Evolutionary conservation across 1,284 basidiomycete species (phyloP), one percentile per base, ranked within the genome.

Genomic region (Albatrellus sp.): DNA sequence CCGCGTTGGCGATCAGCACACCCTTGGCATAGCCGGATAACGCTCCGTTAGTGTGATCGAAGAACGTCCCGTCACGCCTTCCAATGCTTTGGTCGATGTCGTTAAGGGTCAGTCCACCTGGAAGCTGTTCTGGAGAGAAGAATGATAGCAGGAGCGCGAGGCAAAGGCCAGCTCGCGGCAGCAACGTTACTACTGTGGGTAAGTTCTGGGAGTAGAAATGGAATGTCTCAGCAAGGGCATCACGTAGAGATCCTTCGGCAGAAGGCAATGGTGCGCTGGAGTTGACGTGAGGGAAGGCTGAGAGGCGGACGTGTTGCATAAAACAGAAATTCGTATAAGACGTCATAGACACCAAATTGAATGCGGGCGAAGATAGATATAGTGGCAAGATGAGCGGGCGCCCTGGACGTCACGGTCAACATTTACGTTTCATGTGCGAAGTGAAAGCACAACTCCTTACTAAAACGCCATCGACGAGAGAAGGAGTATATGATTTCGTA

Each of bases 321-420:
- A 91, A 90, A 60, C 78, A 83, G 59, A 89, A 91, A 62, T 81
- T 78, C 46, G 73, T 73, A 63, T 81, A 91, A 8, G 85, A 90
- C 2, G 76, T 71, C 65, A 91, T 75, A 33, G 75, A 75, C 24
- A 76, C 80, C 46, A 81, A 68, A 55, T 76, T 80, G 63, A 77
- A 81, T 4, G 76, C 85, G 5, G 86, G 69, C 1, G 86, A 70
- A 1, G 87, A 90, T 43, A 88, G 67, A 60, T 90, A 90, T 49
- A 92, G 75, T 6, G 86, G 83, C 42, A 83, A 68, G 48, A 91
- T 80, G 14, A 77, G 66, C 1, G 89, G 89, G 37, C 86, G 83
- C 60, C 80, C 88, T 90, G 55, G 38, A 47, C 46, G 24, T 28
- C 4, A n/a, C 19, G 31, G 35, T 16, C 33, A 30, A 44, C 7